A percentile compares a stretch with the other conserved stretches of the same genome.
Conservation (phyloP, 345 rosid genomes). For the Psidium guajava region DNA sequence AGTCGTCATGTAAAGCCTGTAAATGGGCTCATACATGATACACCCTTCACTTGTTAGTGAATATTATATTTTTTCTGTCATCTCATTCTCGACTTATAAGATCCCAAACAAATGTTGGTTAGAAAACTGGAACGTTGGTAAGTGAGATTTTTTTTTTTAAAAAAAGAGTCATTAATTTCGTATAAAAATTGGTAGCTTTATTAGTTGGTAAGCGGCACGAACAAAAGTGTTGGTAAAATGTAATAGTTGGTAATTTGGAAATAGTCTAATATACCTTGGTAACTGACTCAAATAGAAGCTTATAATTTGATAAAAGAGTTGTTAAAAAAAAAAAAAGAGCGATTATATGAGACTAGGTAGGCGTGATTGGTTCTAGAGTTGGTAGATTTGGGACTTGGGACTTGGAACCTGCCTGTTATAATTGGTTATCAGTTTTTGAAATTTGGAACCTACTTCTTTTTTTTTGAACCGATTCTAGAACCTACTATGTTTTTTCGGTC, state of each 20-base stretch:
- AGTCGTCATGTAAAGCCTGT: too few species aligned
- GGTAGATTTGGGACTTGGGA: too few species aligned
- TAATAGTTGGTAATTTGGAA: background rate
- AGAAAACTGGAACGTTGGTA: background rate
- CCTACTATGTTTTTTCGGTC: too few species aligned
- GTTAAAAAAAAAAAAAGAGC: background rate
- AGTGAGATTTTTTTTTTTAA: background rate
- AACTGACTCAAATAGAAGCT: background rate
- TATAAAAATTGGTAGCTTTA: background rate
- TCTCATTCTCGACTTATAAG: background rate
- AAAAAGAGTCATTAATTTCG: background rate
- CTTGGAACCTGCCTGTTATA: too few species aligned
- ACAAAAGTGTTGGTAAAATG: background rate
- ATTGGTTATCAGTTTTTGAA: too few species aligned
- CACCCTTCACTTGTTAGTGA: too few species aligned
- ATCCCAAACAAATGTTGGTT: background rate
- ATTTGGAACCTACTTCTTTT: too few species aligned
- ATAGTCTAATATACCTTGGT: background rate
- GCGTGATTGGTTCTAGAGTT: too few species aligned
- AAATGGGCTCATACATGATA: too few species aligned
- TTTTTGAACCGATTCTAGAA: too few species aligned
- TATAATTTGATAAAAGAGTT: background rate
- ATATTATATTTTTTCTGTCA: too few species aligned
- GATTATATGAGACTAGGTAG: too few species aligned
- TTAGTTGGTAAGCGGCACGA: background rate